phyloP scores from a whole-genome alignment of 1,284 basidiomycete species.

The Moesziomyces sp. region DNA sequence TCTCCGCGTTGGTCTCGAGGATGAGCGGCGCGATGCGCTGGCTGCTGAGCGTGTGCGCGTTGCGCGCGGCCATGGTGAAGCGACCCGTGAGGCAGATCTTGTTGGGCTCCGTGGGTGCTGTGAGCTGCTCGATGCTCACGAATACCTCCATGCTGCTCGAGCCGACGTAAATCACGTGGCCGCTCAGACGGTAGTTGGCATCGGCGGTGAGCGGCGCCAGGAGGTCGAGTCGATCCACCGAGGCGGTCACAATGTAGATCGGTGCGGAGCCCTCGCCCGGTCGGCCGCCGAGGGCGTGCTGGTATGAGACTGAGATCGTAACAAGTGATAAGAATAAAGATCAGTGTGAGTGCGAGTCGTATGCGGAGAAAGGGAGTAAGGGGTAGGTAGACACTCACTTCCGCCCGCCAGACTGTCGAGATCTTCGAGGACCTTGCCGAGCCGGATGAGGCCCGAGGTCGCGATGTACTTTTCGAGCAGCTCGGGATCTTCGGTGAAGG shows the following conservation, averaged over 20 bases:
- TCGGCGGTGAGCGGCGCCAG: conserved; percentile 48
- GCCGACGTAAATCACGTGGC: conserved; percentile 58
- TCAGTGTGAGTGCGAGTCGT: neutral
- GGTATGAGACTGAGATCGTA: conserved; percentile 53
- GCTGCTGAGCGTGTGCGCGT: conserved; percentile 54
- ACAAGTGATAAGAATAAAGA: too few species aligned
- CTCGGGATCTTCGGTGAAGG: conserved; percentile 60
- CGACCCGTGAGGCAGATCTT: conserved; percentile 66
- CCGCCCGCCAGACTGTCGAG: conserved; percentile 67
- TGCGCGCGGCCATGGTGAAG: conserved; percentile 68
- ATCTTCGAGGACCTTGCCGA: conserved; percentile 68
- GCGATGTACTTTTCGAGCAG: conserved; percentile 68
- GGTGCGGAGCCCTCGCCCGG: conserved; percentile 55
- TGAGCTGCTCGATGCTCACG: conserved; percentile 65
- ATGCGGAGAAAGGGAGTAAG: neutral
- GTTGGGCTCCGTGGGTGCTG: conserved; percentile 22
- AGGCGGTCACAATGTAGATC: conserved; percentile 69
- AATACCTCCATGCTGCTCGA: conserved; percentile 68
- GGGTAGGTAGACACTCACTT: conserved; percentile 4
- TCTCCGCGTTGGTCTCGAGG: conserved; percentile 59
- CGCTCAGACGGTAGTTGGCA: conserved; percentile 55
- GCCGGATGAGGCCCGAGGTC: conserved; percentile 61
- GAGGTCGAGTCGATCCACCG: conserved; percentile 67
- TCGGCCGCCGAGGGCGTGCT: conserved; percentile 66
- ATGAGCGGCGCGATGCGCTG: conserved; percentile 59